Evolutionary conservation across 352 stramenopile species (phyloP).

Genomic region (Pythium folliculosum): DNA sequence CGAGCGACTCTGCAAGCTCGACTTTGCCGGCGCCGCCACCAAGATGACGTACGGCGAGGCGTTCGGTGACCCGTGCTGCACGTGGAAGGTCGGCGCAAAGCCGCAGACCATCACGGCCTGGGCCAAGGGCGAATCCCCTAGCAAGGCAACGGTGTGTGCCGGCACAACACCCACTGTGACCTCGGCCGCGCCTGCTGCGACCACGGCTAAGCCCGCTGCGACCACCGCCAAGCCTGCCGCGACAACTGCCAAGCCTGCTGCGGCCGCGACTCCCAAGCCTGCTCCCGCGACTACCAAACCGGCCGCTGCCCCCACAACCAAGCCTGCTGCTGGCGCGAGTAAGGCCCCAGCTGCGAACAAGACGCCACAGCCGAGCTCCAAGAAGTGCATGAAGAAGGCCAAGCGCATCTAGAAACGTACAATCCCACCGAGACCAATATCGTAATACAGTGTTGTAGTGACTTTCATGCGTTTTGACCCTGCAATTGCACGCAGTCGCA

Average conservation of each 20-base stretch:
- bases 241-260: background rate
- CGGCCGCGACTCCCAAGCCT: background rate
- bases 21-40: conserved; percentile 3
- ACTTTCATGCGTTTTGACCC: too few species aligned
- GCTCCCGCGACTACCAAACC: background rate
- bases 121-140: conserved; percentile 2
- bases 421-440: too few species aligned
- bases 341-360: background rate
- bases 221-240: background rate
- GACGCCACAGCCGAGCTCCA: background rate
- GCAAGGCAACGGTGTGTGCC: conserved; percentile 9
- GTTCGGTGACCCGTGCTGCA: too few species aligned
- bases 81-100: conserved; percentile 10
- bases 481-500: too few species aligned
- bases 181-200: background rate
- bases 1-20: conserved; percentile 3
- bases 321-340: too few species aligned
- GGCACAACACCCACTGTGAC: conserved; percentile 6
- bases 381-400: conserved; percentile 3
- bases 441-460: too few species aligned
- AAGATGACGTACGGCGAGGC: conserved; percentile 19
- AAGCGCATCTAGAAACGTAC: background rate
- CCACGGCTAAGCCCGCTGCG: background rate
- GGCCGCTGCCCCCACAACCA: background rate
- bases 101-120: conserved; percentile 12